These are phyloP conservation scores for Clonostachys sp. DNA, from an alignment of 2,329 filamentous ascomycete species.

Conservation along the genomic window DNA sequence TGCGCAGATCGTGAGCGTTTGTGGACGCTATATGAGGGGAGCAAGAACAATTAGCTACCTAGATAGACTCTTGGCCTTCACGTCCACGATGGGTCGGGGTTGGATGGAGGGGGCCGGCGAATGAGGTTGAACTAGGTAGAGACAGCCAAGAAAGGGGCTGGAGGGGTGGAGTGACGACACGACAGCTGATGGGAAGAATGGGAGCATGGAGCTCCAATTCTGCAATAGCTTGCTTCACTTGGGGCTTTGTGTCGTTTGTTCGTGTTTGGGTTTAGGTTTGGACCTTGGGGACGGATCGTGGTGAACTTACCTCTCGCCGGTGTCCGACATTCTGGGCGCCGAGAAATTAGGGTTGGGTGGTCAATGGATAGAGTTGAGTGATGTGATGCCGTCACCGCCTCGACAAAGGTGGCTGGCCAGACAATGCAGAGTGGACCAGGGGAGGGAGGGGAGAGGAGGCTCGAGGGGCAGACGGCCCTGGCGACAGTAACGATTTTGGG, in stretches of 20 bases:
- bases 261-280: too few species aligned
- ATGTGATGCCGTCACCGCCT: too few species aligned
- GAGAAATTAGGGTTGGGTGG: neutral
- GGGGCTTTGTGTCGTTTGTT: too few species aligned
- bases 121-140: neutral
- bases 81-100: too few species aligned
- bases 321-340: constrained; percentile 22
- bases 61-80: too few species aligned
- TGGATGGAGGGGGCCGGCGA: too few species aligned
- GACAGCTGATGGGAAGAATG: constrained; percentile 2
- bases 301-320: constrained; percentile 24
- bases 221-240: neutral
- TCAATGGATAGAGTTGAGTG: too few species aligned
- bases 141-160: neutral
- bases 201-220: constrained; percentile 3
- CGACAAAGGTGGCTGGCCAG: neutral
- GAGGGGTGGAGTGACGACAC: constrained; percentile 1
- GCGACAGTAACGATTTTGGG: neutral
- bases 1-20: constrained; percentile 50
- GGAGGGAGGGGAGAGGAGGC: neutral
- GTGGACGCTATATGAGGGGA: constrained; percentile 25
- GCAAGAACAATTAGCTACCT: neutral
- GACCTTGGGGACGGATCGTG: too few species aligned
- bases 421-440: neutral
- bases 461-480: neutral